phyloP scores from a whole-genome alignment of 768 basidiomycete species.

The Tricholoma bakamatsutake region DNA sequence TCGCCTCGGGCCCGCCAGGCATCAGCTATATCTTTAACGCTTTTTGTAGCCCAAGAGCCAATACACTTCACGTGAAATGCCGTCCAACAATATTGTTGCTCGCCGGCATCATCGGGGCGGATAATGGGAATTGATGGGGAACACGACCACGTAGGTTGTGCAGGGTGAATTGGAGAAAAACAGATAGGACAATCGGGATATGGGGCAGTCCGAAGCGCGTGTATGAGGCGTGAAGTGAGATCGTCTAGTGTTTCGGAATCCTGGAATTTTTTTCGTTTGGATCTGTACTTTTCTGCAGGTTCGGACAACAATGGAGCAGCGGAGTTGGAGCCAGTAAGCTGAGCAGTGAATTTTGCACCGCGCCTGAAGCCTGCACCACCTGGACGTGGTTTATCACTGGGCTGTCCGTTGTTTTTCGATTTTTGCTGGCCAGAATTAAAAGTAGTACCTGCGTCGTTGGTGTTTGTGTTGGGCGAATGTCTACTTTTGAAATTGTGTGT shows the following conservation, averaged over 20 bases:
- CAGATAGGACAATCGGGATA: conserved; percentile 82
- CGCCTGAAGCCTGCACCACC: conserved; percentile 15
- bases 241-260: conserved; percentile 36
- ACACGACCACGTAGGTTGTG: conserved; percentile 86
- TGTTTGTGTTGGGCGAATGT: conserved; percentile 2
- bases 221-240: conserved; percentile 68
- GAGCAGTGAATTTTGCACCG: conserved; percentile 29
- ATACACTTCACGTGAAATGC: conserved; percentile 92
- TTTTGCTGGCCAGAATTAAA: not conserved
- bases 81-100: conserved; percentile 75
- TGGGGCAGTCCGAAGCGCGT: conserved; percentile 60
- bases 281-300: conserved; percentile 2
- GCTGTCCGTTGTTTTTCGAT: not conserved
- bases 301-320: not conserved
- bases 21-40: conserved; percentile 63
- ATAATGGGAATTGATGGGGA: conserved; percentile 52
- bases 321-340: conserved; percentile 22
- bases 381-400: not conserved
- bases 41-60: conserved; percentile 80
- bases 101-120: conserved; percentile 22
- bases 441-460: not conserved
- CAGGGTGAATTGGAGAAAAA: conserved; percentile 72
- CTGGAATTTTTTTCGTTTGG: conserved; percentile 5
- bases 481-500: conserved; percentile 3
- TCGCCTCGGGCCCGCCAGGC: conserved; percentile 74